Evolutionary conservation across 2,329 filamentous ascomycete species (phyloP), one percentile per base, ranked within the genome.

Genomic region (Pestalotiopsis sp.): DNA sequence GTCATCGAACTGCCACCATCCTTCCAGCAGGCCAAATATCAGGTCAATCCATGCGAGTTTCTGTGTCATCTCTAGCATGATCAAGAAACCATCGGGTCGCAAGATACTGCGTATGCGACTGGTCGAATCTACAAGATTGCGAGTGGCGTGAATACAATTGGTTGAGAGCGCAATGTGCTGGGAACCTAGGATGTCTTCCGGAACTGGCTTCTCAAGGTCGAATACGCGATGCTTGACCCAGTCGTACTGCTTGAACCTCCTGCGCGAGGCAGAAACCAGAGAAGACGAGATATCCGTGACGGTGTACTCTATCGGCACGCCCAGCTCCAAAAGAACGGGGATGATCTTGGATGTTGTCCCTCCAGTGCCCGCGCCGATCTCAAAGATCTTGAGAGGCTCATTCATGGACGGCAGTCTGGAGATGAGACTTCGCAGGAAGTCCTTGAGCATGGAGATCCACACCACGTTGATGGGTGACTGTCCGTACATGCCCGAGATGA

Each of bases 1-100:
- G 59, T 80, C 78, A 4, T 75, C 71, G 35, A 78, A 79, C 30
- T 76, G 67, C 79, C 79, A 82, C 79, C 80, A 81, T 2, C 80
- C 79, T 22, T 81, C 76, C 3, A 81, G 70, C 1, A 80, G 68
- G 0, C 79, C 80, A 40, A 78, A 81, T 14, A 78, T 71, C 24
- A 80, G 66, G 48, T 82, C 78, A 6, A 78, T 71, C 72, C 72
- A 81, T 57, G 69, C 70, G 9, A 78, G 6, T 2, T 60, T 65
- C 14, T 69, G 26, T 0, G 78, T 80, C 72, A 80, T 73, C 71
- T 82, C 80, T 14, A 79, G 52, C 64, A 82, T 67, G 60, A 76
- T 61, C 0, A 81, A 70, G 38, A 78, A 69, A 2, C 80, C 80
- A n/a, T 77, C 75, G 0, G 75, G 74, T 1, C 73, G 72, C 4